A percentile compares a stretch with the other conserved stretches of the same genome.
Conservation (phyloP, 164 flowering plant genomes). For the Magnolia changhungtana region DNA sequence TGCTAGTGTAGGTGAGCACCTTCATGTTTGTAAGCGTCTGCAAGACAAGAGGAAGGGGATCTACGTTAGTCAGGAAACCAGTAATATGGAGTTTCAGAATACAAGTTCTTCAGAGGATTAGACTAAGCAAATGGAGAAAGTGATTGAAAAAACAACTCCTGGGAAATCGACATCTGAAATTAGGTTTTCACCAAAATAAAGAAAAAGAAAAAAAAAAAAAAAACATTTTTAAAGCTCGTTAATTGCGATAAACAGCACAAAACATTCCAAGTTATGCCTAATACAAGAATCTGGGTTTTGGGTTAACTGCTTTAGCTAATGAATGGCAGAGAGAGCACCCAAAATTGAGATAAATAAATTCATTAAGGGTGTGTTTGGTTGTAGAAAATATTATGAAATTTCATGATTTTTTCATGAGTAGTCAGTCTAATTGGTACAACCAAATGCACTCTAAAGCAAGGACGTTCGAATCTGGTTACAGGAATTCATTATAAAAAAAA, state of each 20-base stretch:
- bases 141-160: neutral
- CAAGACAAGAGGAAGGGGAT: neutral
- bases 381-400: too few relatives aligned
- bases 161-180: neutral
- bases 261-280: neutral
- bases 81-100: neutral
- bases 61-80: slow-evolving; percentile 7
- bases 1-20: slow-evolving; percentile 33
- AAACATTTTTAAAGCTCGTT: neutral
- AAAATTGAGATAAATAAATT: too few relatives aligned
- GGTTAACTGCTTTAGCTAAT: neutral
- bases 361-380: too few relatives aligned
- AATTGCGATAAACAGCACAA: neutral
- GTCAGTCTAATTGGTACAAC: too few relatives aligned
- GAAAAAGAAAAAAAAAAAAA: too few relatives aligned
- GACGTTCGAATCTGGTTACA: too few relatives aligned
- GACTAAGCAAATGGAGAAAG: neutral
- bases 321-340: neutral
- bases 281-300: neutral
- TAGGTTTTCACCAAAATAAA: neutral
- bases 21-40: slow-evolving; percentile 35
- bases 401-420: too few relatives aligned
- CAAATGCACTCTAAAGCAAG: too few relatives aligned
- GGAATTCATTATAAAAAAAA: too few relatives aligned
- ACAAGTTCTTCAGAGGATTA: neutral